Percentiles rank a stretch among this genome's conserved stretches.
Evolutionary conservation across 352 stramenopile species (phyloP).

Genomic region (Phytophthora pistaciae): DNA sequence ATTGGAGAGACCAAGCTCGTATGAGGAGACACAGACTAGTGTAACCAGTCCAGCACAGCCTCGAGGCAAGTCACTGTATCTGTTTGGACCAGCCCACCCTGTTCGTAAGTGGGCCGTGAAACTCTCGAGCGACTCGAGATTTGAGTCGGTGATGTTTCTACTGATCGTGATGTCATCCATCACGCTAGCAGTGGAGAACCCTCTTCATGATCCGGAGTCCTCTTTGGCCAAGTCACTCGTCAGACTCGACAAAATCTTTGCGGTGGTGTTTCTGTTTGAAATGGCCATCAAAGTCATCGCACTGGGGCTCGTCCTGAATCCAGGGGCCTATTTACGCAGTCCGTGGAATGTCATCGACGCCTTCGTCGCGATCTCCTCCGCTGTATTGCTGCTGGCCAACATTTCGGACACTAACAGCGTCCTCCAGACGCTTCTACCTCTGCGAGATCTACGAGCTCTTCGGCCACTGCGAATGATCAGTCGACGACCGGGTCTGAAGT

Average conservation of each 20-base stretch:
- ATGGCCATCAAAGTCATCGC: constrained; percentile 90
- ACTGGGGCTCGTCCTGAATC: constrained; percentile 64
- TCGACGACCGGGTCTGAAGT: constrained; percentile 74
- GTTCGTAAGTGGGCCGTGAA: not conserved
- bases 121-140: constrained; percentile 54
- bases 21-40: not conserved
- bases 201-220: constrained; percentile 65
- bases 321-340: constrained; percentile 80
- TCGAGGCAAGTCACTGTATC: not conserved
- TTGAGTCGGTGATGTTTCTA: constrained; percentile 74
- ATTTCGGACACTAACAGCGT: constrained; percentile 13
- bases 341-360: constrained; percentile 91
- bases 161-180: constrained; percentile 84
- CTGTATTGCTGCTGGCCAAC: constrained; percentile 33
- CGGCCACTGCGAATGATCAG: constrained; percentile 91
- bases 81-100: not conserved
- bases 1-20: not conserved
- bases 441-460: constrained; percentile 85
- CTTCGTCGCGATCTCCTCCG: constrained; percentile 81
- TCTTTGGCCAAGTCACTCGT: constrained; percentile 6
- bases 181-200: constrained; percentile 85
- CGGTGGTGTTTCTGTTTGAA: constrained; percentile 82
- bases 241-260: constrained; percentile 39
- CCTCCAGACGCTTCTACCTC: constrained; percentile 73
- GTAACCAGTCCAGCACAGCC: not conserved